Evolutionary conservation across 2,329 filamentous ascomycete genomes (phyloP), one percentile per base, ranked within the genome.

Genomic region (Ascochyta koolunga): DNA sequence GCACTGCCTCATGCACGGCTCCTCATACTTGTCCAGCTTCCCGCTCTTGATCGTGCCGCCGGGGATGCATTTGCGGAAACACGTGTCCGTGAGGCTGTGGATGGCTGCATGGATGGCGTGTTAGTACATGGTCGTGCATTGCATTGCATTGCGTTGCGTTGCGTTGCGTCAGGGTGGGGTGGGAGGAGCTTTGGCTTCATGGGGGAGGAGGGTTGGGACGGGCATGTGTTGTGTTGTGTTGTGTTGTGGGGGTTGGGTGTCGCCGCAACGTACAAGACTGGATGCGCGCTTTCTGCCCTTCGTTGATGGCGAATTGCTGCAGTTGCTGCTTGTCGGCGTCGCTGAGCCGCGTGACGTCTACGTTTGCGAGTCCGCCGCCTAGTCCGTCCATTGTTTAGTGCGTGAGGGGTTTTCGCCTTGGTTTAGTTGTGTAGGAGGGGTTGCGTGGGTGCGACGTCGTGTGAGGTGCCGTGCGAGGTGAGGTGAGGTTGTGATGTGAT

Each of bases 1-100:
- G 71, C 95, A 99, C 80, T 96, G 97, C 74, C 87, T 82, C 74
- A 96, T 84, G 76, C 95, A 99, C 8, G 81, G 78, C 79, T 95
- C 88, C 79, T 99, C 95, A 58, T 77, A 80, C 68, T 83, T 84
- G 64, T 96, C 91, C 63, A 99, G 80, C 67, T 86, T 85, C 24
- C 86, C 84, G 57, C 82, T 84, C 64, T 87, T 87, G 73, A 97
- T 88, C 53, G 82, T 82, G 40, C 87, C 82, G 10, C 86, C 81
- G 8, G 89, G 89, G 57, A 97, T 82, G 81, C 95, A 99, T 80
- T 97, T 98, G 73, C 88, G 91, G 87, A 93, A 99, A 84, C 95
- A 99, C 56, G 89, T 85, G 68, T 95, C 89, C 37, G 86, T 86
- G 31, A 89, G 78, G 62, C 78, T 78, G 76, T 89, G 87, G 55